A percentile compares a stretch with the other conserved stretches of the same genome.
These are phyloP conservation scores for Amborella trichopoda DNA, from an alignment of 164 flowering plant species.

Conservation along the genomic window DNA sequence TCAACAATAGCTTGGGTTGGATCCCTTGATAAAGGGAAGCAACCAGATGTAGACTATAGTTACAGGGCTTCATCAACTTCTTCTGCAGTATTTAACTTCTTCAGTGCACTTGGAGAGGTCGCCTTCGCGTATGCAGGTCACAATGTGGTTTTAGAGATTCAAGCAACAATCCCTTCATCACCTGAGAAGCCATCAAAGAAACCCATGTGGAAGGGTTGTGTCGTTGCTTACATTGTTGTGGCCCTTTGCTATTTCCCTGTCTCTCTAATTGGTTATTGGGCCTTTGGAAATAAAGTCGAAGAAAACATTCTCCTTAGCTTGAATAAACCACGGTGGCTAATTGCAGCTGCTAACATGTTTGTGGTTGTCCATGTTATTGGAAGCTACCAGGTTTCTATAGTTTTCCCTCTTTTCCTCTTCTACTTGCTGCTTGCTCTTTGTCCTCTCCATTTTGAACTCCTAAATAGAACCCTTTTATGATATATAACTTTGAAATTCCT, in stretches of 20 bases:
- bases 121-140: slow-evolving; percentile 69
- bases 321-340: slow-evolving; percentile 42
- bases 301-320: slow-evolving; percentile 47
- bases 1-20: slow-evolving; percentile 52
- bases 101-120: slow-evolving; percentile 44
- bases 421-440: neutral
- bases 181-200: slow-evolving; percentile 48
- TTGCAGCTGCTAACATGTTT: slow-evolving; percentile 44
- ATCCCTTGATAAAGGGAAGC: slow-evolving; percentile 27
- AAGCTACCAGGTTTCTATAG: slow-evolving; percentile 44
- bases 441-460: neutral
- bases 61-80: slow-evolving; percentile 14
- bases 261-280: slow-evolving; percentile 35
- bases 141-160: slow-evolving; percentile 65
- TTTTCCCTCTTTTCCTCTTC: neutral
- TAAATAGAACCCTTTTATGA: neutral
- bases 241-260: slow-evolving; percentile 50
- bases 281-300: slow-evolving; percentile 36
- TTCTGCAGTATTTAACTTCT: slow-evolving; percentile 29
- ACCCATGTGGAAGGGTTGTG: slow-evolving; percentile 59
- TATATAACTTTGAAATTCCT: neutral
- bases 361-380: slow-evolving; percentile 51
- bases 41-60: slow-evolving; percentile 24
- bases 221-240: slow-evolving; percentile 35
- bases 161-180: slow-evolving; percentile 60